These are phyloP conservation scores for Xylaria nigripes DNA, from an alignment of 495 filamentous ascomycete species.

Conservation along the genomic window DNA sequence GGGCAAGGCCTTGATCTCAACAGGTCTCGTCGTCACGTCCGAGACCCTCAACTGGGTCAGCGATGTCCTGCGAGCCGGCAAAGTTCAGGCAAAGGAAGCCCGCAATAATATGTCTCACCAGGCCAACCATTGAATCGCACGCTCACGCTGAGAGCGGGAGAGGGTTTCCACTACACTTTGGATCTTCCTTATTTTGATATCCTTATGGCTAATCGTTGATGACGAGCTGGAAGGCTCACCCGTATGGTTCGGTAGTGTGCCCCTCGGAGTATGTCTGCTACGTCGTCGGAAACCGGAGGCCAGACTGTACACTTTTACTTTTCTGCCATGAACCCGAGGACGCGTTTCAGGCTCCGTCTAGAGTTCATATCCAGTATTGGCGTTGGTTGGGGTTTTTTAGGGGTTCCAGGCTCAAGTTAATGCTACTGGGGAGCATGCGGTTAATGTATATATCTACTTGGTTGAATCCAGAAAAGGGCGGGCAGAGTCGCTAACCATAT, in stretches of 20 bases:
- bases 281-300: not conserved
- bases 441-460: not conserved
- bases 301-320: not conserved
- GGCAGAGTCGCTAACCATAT: not conserved
- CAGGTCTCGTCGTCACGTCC: constrained; percentile 59
- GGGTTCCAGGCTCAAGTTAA: not conserved
- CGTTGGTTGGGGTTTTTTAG: not conserved
- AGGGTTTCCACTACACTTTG: not conserved
- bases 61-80: constrained; percentile 49
- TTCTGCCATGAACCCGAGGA: too few relatives aligned
- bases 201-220: not conserved
- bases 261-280: not conserved
- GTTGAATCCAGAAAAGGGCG: not conserved
- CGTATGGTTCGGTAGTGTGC: not conserved
- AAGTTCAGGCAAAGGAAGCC: constrained; percentile 48
- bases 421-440: not conserved
- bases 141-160: not conserved
- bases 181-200: not conserved
- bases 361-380: not conserved
- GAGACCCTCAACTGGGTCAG: constrained; percentile 56
- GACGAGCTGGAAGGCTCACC: not conserved
- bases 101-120: constrained; percentile 11
- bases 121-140: not conserved
- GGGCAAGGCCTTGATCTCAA: constrained; percentile 68
- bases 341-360: not conserved